Percentiles rank a stretch among this genome's conserved stretches.
These are phyloP conservation scores for Acanthamoeba lenticulata DNA, from an alignment of 208 protist genomes.

Conservation along the genomic window DNA sequence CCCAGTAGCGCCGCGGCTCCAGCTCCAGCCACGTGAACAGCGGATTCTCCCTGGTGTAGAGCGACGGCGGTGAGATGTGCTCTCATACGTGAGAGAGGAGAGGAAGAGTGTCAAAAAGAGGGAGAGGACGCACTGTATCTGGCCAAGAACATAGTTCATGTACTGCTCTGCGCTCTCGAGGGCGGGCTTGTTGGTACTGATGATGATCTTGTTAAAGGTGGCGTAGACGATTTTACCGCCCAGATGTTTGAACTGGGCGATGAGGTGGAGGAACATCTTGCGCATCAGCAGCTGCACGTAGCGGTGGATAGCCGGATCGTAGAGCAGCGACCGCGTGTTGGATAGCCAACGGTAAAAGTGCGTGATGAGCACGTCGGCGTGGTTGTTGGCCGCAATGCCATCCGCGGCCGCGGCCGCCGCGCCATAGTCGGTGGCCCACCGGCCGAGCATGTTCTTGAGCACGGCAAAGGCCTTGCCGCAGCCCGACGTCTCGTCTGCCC, in stretches of 20 bases:
- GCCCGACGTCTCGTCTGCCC: conserved; percentile 16
- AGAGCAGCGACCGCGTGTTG: conserved; percentile 77
- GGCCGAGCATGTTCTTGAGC: conserved; percentile 27
- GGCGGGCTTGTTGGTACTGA: conserved; percentile 79
- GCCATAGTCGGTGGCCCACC: conserved; percentile 5
- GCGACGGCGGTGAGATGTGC: not conserved
- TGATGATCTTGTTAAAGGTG: conserved; percentile 81
- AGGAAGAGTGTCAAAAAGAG: too few species aligned
- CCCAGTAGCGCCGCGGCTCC: conserved; percentile 62
- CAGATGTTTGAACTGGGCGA: conserved; percentile 79
- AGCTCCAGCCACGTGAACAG: conserved; percentile 69
- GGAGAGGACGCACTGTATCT: conserved; percentile 63
- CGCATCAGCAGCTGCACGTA: conserved; percentile 81
- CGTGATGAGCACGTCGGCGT: conserved; percentile 74
- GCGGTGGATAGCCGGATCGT: conserved; percentile 83
- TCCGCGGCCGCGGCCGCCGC: not conserved
- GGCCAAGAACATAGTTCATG: conserved; percentile 74
- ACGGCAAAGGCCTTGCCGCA: conserved; percentile 36
- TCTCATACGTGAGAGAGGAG: too few species aligned
- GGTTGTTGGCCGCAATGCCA: conserved; percentile 36
- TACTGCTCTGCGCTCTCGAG: conserved; percentile 80
- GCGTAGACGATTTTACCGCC: conserved; percentile 82
- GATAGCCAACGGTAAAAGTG: conserved; percentile 86
- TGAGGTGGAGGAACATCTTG: conserved; percentile 83
- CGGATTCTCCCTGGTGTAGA: not conserved